phyloP scores from a whole-genome alignment of 2,329 filamentous ascomycete genomes.

The Penicillium occitanis region DNA sequence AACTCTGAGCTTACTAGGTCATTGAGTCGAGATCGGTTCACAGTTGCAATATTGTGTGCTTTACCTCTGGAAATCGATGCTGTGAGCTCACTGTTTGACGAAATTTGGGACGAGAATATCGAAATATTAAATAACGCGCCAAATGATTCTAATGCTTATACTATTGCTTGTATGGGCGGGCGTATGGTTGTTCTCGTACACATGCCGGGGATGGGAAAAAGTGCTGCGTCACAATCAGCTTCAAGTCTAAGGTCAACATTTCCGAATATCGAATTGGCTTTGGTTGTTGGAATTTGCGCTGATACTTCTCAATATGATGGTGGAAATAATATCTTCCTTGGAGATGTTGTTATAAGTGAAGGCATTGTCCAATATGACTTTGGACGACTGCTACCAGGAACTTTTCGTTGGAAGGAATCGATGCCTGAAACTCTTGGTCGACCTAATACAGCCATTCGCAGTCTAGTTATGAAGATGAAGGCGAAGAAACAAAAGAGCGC shows the following conservation, averaged over 20 bases:
- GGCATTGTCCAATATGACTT: slow-evolving; percentile 31
- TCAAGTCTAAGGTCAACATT: slow-evolving; percentile 38
- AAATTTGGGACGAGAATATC: slow-evolving; percentile 3
- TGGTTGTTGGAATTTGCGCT: slow-evolving; percentile 47
- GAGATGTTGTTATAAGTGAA: slow-evolving; percentile 29
- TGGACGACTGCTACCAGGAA: slow-evolving; percentile 28
- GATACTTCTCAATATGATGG: slow-evolving; percentile 31
- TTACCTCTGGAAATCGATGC: slow-evolving; percentile 27
- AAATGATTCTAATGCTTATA: slow-evolving; percentile 21
- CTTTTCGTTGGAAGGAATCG: background rate
- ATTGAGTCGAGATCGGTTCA: slow-evolving; percentile 2
- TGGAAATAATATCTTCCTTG: slow-evolving; percentile 29
- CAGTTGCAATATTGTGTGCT: slow-evolving; percentile 35
- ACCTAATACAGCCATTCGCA: background rate
- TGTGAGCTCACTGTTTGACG: slow-evolving; percentile 7
- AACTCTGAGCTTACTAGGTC: background rate
- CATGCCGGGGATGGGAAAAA: slow-evolving; percentile 25
- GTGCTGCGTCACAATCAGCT: slow-evolving; percentile 26
- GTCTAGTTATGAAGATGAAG: slow-evolving; percentile 3
- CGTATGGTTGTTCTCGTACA: slow-evolving; percentile 26
- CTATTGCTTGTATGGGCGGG: slow-evolving; percentile 22
- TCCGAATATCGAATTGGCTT: slow-evolving; percentile 31
- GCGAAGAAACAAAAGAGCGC: background rate
- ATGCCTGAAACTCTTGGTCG: background rate
- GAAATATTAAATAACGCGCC: background rate